These are phyloP conservation scores for Fusarium phyllophilum DNA, from an alignment of 2,329 filamentous ascomycete genomes.

Conservation along the genomic window DNA sequence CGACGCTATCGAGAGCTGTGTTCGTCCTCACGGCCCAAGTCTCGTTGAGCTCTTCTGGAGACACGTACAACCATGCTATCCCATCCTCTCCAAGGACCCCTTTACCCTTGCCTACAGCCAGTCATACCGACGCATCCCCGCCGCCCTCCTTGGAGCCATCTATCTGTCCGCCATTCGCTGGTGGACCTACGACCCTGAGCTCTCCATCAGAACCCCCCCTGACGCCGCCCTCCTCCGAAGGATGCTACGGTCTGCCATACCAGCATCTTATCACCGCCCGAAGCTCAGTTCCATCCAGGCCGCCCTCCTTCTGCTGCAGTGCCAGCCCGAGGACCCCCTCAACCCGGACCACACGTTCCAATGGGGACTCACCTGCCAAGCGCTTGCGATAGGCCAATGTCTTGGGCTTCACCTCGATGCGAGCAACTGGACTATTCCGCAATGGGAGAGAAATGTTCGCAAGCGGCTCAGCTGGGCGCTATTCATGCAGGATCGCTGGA, in stretches of 20 bases:
- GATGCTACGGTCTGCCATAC: constrained; percentile 40
- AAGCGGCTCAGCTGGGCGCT: constrained; percentile 69
- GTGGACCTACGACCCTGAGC: constrained; percentile 59
- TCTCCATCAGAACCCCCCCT: constrained; percentile 44
- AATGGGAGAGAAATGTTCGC: constrained; percentile 66
- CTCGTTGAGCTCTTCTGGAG: constrained; percentile 71
- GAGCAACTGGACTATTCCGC: constrained; percentile 64
- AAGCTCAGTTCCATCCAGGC: constrained; percentile 47
- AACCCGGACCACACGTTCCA: constrained; percentile 49
- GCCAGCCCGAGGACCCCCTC: constrained; percentile 47
- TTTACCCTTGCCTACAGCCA: constrained; percentile 63
- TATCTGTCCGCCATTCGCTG: constrained; percentile 66
- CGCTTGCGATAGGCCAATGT: constrained; percentile 61
- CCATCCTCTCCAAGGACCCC: constrained; percentile 63
- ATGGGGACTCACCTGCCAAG: constrained; percentile 56
- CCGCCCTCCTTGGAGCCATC: constrained; percentile 63
- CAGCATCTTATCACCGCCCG: constrained; percentile 45
- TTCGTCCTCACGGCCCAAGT: constrained; percentile 67
- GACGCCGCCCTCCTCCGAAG: constrained; percentile 39
- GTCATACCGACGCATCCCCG: constrained; percentile 62
- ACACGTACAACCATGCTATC: constrained; percentile 64
- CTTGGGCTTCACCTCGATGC: constrained; percentile 67
- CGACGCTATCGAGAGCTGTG: constrained; percentile 65
- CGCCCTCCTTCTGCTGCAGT: constrained; percentile 44
- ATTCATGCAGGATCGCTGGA: constrained; percentile 70